Conservation (phyloP, 2,329 filamentous ascomycete species). For the Sclerotinia nivalis region DNA sequence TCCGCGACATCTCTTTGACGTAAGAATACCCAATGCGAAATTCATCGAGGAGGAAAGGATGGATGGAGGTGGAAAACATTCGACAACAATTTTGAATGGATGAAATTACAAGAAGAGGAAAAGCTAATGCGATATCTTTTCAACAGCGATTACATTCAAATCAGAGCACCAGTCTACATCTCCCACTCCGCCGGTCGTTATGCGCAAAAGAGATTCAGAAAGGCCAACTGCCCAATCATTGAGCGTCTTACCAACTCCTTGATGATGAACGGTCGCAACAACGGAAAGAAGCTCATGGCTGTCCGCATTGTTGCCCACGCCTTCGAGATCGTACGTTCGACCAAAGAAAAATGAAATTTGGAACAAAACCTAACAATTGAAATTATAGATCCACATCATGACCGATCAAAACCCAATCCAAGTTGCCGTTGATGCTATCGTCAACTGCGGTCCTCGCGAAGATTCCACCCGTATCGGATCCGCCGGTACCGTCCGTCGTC, state of each 20-base stretch:
- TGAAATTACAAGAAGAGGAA: conserved; percentile 38
- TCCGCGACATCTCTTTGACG: conserved; percentile 99
- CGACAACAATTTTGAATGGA: conserved; percentile 17
- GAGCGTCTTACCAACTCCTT: conserved; percentile 99
- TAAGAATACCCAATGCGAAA: conserved; percentile 57
- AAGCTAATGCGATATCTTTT: conserved; percentile 32
- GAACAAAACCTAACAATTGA: conserved; percentile 23
- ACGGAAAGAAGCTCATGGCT: conserved; percentile 99
- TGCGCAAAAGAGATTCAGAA: conserved; percentile 99
- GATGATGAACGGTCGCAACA: conserved; percentile 99
- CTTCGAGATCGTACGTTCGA: conserved; percentile 92
- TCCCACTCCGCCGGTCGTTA: conserved; percentile 98
- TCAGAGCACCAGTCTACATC: conserved; percentile 98
- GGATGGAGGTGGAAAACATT: conserved; percentile 7
- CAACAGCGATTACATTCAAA: conserved; percentile 97
- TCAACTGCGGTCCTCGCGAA: conserved; percentile 99
- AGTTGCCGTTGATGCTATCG: conserved; percentile 97
- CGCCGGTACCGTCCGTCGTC: conserved; percentile 98
- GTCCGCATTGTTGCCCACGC: conserved; percentile 98
- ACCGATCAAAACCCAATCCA: conserved; percentile 99
- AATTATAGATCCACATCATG: conserved; percentile 93
- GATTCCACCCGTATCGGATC: conserved; percentile 99
- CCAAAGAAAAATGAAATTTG: conserved; percentile 25
- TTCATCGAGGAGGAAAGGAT: not conserved
- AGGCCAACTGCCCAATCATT: conserved; percentile 99